Base-by-base conservation (phyloP, 2,329 filamentous ascomycete genomes). In the Colletotrichum orchidophilum region DNA sequence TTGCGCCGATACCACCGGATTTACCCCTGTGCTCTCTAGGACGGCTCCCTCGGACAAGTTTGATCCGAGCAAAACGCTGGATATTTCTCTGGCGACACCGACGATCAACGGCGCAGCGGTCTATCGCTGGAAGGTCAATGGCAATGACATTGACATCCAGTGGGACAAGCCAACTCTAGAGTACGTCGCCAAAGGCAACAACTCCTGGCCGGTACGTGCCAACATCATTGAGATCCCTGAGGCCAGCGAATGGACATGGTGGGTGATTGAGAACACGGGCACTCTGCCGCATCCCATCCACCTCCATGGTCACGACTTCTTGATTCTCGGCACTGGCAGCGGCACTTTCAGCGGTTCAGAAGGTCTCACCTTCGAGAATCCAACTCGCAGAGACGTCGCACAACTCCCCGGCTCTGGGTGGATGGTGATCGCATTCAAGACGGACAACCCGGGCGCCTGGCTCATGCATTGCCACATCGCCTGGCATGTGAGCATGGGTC, bases 391-490 rank as follows among this genome's bases (percentile, higher is more conserved):
- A 21, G 86, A 88, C 74, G 84, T 83, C 1, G 82, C 82, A 2
- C 80, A 84, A 70, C 76, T 87, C 5, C 82, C 84, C 0, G 77
- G 75, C 1, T 75, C 73, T 11, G 86, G 86, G 0, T 85, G 84
- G 77, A 71, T 87, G 7, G 82, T 84, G 5, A 77, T 88, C 46
- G 85, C 83, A 0, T 88, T 86, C 77, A 75, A 77, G 54, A 80
- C 84, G 0, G 83, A 88, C 75, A 88, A 88, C 74, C 86, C 86
- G 0, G 86, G 86, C 57, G 76, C 80, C 33, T 85, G 84, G 83
- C 74, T 85, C 35, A 78, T 85, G 77, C 84, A 86, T 75, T 86
- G 83, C 77, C 83, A 86, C 75, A 86, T 86, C 67, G 83, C 83
- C 18, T 86, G 82, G 85, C 87, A 88, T 74, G 80, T 85, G 27